Percentiles rank a stretch among this genome's conserved stretches.
Conservation (phyloP, 1,284 basidiomycete species). For the Phellinidium pouzarii region DNA sequence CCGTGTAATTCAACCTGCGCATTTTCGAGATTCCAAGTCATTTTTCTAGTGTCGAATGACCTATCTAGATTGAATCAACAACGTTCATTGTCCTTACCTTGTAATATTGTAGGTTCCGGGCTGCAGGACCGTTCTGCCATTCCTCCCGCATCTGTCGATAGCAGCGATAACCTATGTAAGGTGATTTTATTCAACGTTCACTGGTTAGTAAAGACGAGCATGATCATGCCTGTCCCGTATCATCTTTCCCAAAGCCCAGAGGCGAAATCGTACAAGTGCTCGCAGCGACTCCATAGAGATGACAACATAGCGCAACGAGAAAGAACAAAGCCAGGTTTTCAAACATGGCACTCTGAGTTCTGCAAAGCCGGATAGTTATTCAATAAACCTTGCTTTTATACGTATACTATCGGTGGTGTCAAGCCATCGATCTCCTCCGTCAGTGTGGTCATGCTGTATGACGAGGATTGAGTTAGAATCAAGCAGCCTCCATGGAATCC, state of each 20-base stretch:
- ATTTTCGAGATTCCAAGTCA: constrained; percentile 52
- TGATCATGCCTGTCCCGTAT: constrained; percentile 34
- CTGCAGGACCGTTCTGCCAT: constrained; percentile 41
- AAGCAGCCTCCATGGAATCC: background rate
- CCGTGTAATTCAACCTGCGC: constrained; percentile 50
- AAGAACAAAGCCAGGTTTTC: background rate
- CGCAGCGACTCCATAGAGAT: background rate
- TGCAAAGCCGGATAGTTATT: background rate
- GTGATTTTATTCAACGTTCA: background rate
- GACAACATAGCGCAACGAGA: background rate
- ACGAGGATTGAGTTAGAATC: background rate
- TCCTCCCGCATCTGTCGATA: constrained; percentile 45
- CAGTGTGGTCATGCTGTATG: background rate
- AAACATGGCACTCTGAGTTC: background rate
- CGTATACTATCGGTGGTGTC: background rate
- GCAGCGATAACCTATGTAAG: constrained; percentile 39
- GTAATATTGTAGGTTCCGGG: constrained; percentile 47
- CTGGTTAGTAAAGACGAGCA: background rate
- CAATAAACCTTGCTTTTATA: background rate
- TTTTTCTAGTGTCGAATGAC: constrained; percentile 35
- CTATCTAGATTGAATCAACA: background rate
- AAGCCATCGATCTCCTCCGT: no score
- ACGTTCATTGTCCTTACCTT: constrained; percentile 28
- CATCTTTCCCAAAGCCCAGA: constrained; percentile 35
- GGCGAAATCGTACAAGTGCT: constrained; percentile 33